A percentile compares a stretch with the other conserved stretches of the same genome.
phyloP scores from a whole-genome alignment of 345 rosid species.

The Rhizophora mangle region DNA sequence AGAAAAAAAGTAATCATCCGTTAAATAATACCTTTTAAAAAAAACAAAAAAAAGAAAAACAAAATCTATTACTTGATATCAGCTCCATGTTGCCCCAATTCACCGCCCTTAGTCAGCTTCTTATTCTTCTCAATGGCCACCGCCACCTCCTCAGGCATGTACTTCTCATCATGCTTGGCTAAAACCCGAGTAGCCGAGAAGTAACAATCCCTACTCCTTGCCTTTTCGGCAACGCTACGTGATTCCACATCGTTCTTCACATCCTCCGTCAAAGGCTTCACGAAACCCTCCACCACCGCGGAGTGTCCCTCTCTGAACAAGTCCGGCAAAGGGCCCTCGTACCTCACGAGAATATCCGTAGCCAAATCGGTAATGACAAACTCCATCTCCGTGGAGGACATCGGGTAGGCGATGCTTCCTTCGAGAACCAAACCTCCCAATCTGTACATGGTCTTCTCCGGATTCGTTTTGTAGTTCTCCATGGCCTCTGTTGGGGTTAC shows the following conservation, averaged over 20 bases:
- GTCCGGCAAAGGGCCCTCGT: slow-evolving; percentile 76
- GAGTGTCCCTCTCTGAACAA: slow-evolving; percentile 94
- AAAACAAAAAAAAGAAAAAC: too few species aligned
- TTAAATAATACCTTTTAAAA: neutral
- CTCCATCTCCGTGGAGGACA: slow-evolving; percentile 70
- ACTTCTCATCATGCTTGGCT: slow-evolving; percentile 98
- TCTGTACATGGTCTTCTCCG: slow-evolving; percentile 62
- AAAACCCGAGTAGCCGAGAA: slow-evolving; percentile 82
- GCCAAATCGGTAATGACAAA: slow-evolving; percentile 85
- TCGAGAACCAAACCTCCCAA: slow-evolving; percentile 92
- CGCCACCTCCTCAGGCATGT: slow-evolving; percentile 93
- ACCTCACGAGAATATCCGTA: slow-evolving; percentile 80
- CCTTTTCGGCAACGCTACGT: slow-evolving; percentile 61
- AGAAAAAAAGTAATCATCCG: too few species aligned
- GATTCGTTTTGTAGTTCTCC: slow-evolving; percentile 66
- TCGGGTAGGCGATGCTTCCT: slow-evolving; percentile 81
- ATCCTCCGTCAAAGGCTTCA: slow-evolving; percentile 68
- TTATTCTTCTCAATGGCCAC: slow-evolving; percentile 95
- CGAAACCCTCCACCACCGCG: slow-evolving; percentile 89
- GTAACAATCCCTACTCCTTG: slow-evolving; percentile 59
- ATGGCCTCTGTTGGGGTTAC: slow-evolving; percentile 82
- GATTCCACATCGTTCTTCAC: slow-evolving; percentile 45
- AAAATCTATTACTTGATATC: slow-evolving; percentile 26
- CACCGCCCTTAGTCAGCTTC: slow-evolving; percentile 53
- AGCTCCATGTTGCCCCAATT: slow-evolving; percentile 19